A percentile compares a stretch with the other conserved stretches of the same genome.
These are phyloP conservation scores for Zymoseptoria pseudotritici DNA, from an alignment of 2,329 filamentous ascomycete species.

Conservation along the genomic window DNA sequence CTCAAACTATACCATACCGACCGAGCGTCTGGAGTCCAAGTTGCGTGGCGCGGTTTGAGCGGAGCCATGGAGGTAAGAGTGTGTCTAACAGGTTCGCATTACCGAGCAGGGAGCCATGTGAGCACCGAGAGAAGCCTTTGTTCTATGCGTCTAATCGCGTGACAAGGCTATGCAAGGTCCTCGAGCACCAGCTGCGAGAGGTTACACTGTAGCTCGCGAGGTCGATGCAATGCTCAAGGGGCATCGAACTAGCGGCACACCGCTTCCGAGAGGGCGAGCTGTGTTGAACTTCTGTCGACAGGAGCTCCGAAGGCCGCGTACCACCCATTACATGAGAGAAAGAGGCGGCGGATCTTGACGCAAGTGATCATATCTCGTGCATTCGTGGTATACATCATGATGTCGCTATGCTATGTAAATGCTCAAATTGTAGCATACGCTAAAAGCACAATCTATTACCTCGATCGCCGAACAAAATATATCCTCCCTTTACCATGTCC, in stretches of 20 bases:
- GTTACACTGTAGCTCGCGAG: background rate
- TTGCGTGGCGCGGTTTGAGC: no score
- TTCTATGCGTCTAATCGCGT: background rate
- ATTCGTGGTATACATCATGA: background rate
- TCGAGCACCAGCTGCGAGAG: background rate
- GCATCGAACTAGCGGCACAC: background rate
- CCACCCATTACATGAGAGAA: background rate
- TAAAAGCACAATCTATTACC: background rate
- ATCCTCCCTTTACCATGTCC: background rate
- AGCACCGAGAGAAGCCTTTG: background rate
- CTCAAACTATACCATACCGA: no score
- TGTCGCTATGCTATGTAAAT: background rate
- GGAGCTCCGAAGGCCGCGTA: background rate
- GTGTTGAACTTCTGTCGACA: background rate
- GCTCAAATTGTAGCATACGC: background rate
- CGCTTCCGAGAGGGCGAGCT: background rate
- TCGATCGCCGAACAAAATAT: background rate
- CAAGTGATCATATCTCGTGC: background rate
- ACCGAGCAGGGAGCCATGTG: background rate
- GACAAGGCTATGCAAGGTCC: background rate
- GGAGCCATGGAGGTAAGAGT: no score
- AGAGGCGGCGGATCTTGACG: background rate
- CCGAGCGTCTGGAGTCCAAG: no score
- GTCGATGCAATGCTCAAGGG: background rate
- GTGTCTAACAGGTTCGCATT: no score